phyloP scores from a whole-genome alignment of 1,139 yeast genomes.

The Geotrichum candidum region DNA sequence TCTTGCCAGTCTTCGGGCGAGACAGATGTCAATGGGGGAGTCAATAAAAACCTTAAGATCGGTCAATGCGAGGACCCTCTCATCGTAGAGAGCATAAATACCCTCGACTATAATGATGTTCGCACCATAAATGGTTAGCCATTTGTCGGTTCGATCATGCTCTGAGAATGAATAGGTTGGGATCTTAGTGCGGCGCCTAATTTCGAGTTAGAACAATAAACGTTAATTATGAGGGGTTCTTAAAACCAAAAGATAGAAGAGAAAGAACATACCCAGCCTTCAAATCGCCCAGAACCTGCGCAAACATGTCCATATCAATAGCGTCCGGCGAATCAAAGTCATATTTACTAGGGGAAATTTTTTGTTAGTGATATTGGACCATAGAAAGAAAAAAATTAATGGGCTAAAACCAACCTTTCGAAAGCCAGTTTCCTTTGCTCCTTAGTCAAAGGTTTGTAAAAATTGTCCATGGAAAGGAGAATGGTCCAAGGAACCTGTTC shows the following conservation, averaged over 20 bases:
- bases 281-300: constrained; percentile 55
- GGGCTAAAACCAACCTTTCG: constrained; percentile 26
- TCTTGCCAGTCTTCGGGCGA: constrained; percentile 79
- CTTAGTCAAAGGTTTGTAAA: constrained; percentile 61
- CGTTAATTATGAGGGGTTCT: neutral
- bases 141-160: constrained; percentile 67
- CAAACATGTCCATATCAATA: constrained; percentile 68
- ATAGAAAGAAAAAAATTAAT: neutral
- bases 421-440: constrained; percentile 64
- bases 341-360: constrained; percentile 40
- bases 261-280: constrained; percentile 43
- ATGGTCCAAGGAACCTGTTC: constrained; percentile 88
- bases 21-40: constrained; percentile 86
- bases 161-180: constrained; percentile 80
- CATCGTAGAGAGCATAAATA: constrained; percentile 73
- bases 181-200: constrained; percentile 50
- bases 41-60: constrained; percentile 87
- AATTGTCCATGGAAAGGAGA: constrained; percentile 83
- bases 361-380: neutral
- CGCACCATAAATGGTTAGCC: constrained; percentile 83
- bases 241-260: neutral
- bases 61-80: constrained; percentile 64
- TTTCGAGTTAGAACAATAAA: constrained; percentile 27
- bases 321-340: constrained; percentile 88
- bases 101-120: constrained; percentile 91